Conservation (phyloP, 1,139 yeast genomes). For the Taphrina sp. region DNA sequence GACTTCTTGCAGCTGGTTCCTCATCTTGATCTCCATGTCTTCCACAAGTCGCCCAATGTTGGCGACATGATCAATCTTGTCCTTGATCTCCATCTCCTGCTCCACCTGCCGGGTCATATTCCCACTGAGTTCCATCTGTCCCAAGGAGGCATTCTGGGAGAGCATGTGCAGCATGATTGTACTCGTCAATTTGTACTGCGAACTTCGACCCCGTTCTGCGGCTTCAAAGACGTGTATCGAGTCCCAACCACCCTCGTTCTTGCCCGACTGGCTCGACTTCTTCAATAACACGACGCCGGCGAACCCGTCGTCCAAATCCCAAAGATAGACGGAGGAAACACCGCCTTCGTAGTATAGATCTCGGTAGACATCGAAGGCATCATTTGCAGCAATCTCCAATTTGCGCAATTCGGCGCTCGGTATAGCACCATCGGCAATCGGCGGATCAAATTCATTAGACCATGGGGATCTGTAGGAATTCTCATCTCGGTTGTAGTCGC, state of each 20-base stretch:
- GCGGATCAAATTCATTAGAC: slow-evolving; percentile 76
- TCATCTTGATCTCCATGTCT: slow-evolving; percentile 80
- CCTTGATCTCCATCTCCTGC: slow-evolving; percentile 50
- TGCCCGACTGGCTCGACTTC: slow-evolving; percentile 50
- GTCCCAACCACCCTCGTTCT: slow-evolving; percentile 69
- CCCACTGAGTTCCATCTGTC: slow-evolving; percentile 66
- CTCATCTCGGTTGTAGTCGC: slow-evolving; percentile 94
- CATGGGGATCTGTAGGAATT: slow-evolving; percentile 92
- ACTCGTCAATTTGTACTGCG: slow-evolving; percentile 72
- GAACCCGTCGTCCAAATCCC: slow-evolving; percentile 73
- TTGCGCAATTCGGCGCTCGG: slow-evolving; percentile 69
- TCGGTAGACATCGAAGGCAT: slow-evolving; percentile 86
- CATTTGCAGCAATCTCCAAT: slow-evolving; percentile 78
- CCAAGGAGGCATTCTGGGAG: slow-evolving; percentile 42
- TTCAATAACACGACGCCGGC: slow-evolving; percentile 91
- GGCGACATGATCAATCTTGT: slow-evolving; percentile 65
- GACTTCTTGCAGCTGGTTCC: slow-evolving; percentile 86
- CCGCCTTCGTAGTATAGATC: slow-evolving; percentile 96
- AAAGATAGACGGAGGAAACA: slow-evolving; percentile 80
- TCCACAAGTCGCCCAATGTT: slow-evolving; percentile 84
- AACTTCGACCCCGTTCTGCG: slow-evolving; percentile 46
- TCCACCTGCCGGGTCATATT: slow-evolving; percentile 75
- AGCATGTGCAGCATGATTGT: slow-evolving; percentile 77
- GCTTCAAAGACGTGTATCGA: slow-evolving; percentile 90
- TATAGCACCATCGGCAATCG: slow-evolving; percentile 62